phyloP scores from a whole-genome alignment of 2,329 filamentous ascomycete genomes.

The Scedosporium aurantiacum region DNA sequence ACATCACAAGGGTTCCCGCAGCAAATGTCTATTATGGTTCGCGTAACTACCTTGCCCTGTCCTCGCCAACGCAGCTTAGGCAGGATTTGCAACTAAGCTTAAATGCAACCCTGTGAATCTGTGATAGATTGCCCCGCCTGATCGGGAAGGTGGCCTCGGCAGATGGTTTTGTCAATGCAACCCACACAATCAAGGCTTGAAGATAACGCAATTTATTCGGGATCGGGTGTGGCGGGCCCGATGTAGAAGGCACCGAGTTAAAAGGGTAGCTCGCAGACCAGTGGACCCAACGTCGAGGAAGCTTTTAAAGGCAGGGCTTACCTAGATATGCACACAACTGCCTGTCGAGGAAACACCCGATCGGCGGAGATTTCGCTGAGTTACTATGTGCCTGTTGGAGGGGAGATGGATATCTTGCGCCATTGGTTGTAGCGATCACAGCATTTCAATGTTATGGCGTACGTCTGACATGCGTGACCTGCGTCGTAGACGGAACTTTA shows the following conservation, averaged over 20 bases:
- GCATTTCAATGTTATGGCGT: neutral
- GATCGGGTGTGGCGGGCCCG: neutral
- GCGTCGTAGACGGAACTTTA: neutral
- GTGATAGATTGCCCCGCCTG: neutral
- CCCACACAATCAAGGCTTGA: neutral
- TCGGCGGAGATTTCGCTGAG: neutral
- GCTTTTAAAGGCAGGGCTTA: neutral
- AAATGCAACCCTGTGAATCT: neutral
- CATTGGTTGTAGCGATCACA: neutral
- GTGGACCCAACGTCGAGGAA: neutral
- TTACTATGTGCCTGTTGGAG: neutral
- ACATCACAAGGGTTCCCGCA: neutral
- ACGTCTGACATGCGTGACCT: neutral
- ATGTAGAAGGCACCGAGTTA: neutral
- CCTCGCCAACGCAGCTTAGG: neutral
- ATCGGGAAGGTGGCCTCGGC: slow-evolving; percentile 2
- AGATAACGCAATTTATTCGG: neutral
- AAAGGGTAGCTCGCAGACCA: neutral
- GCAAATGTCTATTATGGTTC: neutral
- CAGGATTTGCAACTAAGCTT: neutral
- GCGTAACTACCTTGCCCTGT: neutral
- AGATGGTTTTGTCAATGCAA: slow-evolving; percentile 1
- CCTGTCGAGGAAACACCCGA: neutral
- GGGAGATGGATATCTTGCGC: neutral
- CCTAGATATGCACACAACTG: neutral